Conservation (phyloP, 2,329 filamentous ascomycete genomes). For the Teratosphaeria gauchensis region DNA sequence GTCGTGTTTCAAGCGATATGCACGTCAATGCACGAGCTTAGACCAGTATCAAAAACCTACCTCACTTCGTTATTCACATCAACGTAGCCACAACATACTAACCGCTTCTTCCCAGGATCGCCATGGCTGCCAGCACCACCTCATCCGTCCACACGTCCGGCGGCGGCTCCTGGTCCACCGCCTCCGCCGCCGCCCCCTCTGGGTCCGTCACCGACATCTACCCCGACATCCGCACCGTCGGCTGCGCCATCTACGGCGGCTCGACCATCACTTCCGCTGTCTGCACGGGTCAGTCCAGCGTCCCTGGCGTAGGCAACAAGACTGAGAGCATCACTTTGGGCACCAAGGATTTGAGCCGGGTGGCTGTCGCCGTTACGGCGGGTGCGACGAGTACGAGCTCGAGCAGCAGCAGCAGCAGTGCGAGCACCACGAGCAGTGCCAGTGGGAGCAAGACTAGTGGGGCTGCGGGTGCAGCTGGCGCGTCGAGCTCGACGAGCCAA, state of each 20-base stretch:
- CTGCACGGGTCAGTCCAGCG: conserved; percentile 4
- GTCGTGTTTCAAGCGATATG: conserved; percentile 4
- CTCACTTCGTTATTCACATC: background rate
- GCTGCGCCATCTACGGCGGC: conserved; percentile 18
- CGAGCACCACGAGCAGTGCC: background rate
- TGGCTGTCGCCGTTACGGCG: conserved; percentile 20
- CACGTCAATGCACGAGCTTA: background rate
- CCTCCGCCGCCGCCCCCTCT: background rate
- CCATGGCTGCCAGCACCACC: background rate
- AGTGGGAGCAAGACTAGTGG: background rate
- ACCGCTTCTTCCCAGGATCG: background rate
- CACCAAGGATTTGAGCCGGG: conserved; percentile 17
- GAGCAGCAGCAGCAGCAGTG: background rate
- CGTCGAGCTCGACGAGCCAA: background rate
- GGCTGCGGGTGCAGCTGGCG: background rate
- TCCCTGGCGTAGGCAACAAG: conserved; percentile 16
- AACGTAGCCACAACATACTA: background rate
- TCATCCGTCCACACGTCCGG: background rate
- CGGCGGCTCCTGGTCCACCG: conserved; percentile 6
- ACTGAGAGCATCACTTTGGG: conserved; percentile 21
- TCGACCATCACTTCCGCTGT: conserved; percentile 5
- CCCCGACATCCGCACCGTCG: conserved; percentile 8
- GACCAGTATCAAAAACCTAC: background rate
- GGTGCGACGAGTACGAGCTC: conserved; percentile 3
- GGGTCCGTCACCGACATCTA: background rate